Base-by-base conservation (phyloP, 225 moss, liverwort and hornwort genomes). In the Ulota crispa region DNA sequence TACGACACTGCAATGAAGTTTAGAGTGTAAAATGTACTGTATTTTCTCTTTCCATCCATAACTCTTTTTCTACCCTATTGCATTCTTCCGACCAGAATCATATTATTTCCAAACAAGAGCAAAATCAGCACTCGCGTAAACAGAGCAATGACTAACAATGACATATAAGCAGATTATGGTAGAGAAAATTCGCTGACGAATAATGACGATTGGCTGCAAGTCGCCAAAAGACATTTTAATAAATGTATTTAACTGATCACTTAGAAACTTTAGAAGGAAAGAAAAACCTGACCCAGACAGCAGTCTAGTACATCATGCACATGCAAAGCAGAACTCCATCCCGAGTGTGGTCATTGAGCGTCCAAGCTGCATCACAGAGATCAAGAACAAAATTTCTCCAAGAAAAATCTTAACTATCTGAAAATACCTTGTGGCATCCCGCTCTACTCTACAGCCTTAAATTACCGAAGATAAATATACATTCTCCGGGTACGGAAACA, bases 391-490 rank as follows among this genome's bases (percentile, higher is more conserved):
- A 26, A 53, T 10, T 76, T 37, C 47, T 39, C 63, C 82, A 8
- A 70, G 52, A 23, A 74, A 73, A 73, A 79, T 66, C 61, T 68
- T 57, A 68, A 39, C 41, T 42, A 54, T 64, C 78, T 55, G 65
- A 65, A 72, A 31, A n/a, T 26, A 78, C 64, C 64, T 26, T 50
- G 24, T 47, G 47, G 73, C 73, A 50, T 68, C 79, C 57, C 74
- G 30, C 41, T 79, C 74, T 79, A 84, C 52, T 74, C 79, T 84
- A 84, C 67, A 68, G 73, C 73, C 73, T 73, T 57, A 16, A 56
- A 36, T 47, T 30, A 68, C 27, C 30, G 60, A 84, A 74, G 61
- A 78, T 74, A 73, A 79, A 68, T 52, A 2, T 79, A 79, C 84
- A 84, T 73, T 53, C 68, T 79, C 45, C 74, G 59, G 66, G 36